Evolutionary conservation across 2,329 filamentous ascomycete species (phyloP), one percentile per base, ranked within the genome.

Genomic region (Beauveria sp.): DNA sequence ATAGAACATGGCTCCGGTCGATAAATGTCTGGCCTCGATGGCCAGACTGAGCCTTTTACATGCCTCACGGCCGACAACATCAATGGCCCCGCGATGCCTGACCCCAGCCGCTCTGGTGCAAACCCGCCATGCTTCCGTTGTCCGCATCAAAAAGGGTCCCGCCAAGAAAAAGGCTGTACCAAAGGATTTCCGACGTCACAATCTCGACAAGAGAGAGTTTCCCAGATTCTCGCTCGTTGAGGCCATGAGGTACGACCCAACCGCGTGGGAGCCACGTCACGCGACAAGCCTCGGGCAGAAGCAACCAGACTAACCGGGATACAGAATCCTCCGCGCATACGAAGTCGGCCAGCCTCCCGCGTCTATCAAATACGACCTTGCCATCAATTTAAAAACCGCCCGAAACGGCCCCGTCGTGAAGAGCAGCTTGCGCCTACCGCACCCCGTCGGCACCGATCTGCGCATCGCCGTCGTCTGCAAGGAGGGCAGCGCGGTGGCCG

Each of bases 391-490:
- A 65, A 88, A 88, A 70, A 92, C 93, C 1, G 81, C 86, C 67
- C 93, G 93, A 73, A 93, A 92, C 74, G 92, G 93, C 0, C 88
- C 93, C 20, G 86, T 95, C 9, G 82, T 99, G 66, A 90, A 93
- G 65, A 96, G 90, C 77, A 90, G 91, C 72, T 82, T 99, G 71
- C 87, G 89, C 47, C 86, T 99, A 20, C 95, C 95, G 0, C 89
- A 96, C 74, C 88, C 93, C 5, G 90, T 98, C 66, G 90, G 91
- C 73, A 96, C 90, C 65, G 91, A 96, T 73, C 82, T 92, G 57
- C 87, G 88, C 65, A 92, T 99, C 70, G 95, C 88, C 71, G 95
- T 98, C 61, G 90, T 99, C 67, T 93, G 89, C 72, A 86, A 90
- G n/a, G 88, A 93, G 60, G 87, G 86, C 66, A 92, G 89, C 65